Conservation (phyloP, 169 alveolate species). For the Perkinsus olseni region DNA sequence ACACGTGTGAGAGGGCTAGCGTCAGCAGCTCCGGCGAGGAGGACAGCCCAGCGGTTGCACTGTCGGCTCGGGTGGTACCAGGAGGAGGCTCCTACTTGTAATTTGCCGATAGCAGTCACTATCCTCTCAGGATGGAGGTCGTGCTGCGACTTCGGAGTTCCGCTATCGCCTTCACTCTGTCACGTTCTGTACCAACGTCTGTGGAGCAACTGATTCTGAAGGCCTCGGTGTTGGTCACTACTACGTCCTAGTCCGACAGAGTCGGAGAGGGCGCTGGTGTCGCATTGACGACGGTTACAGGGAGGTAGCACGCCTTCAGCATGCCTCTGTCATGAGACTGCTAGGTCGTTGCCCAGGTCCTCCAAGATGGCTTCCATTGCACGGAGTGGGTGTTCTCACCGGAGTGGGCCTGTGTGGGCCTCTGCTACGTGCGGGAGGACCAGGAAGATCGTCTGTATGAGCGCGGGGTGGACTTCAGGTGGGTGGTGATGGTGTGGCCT, state of each 20-base stretch:
- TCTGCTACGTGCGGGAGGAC: not conserved
- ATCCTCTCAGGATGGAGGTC: not conserved
- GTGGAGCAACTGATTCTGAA: not conserved
- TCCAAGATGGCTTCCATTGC: not conserved
- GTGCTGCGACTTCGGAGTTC: not conserved
- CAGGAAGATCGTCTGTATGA: not conserved
- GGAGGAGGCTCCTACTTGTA: no score
- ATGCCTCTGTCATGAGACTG: not conserved
- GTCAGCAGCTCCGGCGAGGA: not conserved
- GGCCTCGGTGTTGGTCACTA: not conserved
- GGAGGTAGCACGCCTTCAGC: not conserved
- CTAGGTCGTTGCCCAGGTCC: not conserved
- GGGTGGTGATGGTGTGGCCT: not conserved
- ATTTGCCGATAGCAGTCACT: no score
- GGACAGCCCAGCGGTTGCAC: not conserved
- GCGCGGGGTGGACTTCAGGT: not conserved
- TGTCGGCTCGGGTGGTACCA: no score
- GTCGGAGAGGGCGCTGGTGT: not conserved
- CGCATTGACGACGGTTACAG: not conserved
- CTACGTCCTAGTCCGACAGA: not conserved
- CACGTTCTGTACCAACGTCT: not conserved
- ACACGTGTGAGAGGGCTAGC: not conserved
- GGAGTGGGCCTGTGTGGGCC: not conserved
- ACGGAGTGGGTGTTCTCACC: not conserved
- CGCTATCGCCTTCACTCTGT: not conserved